A percentile compares a stretch with the other conserved stretches of the same genome.
phyloP scores from a whole-genome alignment of 2,329 filamentous ascomycete species.

The Rutstroemia sp. region DNA sequence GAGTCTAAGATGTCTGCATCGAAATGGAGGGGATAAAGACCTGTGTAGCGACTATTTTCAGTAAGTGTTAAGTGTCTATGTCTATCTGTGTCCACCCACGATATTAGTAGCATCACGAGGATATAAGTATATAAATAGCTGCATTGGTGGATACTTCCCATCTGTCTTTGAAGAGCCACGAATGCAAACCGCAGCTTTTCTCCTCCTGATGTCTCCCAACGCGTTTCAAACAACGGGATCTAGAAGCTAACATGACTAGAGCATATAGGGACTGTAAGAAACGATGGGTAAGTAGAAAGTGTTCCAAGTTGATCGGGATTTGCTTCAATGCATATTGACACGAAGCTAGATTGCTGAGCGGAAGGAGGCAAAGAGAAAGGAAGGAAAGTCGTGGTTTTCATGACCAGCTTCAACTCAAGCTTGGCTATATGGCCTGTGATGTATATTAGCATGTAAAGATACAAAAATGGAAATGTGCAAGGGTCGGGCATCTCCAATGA shows the following conservation, averaged over 20 bases:
- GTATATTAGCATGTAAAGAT: neutral
- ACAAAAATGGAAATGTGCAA: too few species aligned
- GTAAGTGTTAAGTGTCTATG: slow-evolving; percentile 42
- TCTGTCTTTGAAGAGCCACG: neutral
- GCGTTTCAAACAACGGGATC: neutral
- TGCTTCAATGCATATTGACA: neutral
- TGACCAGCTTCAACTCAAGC: slow-evolving; percentile 1
- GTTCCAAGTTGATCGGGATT: neutral
- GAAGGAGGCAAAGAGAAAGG: slow-evolving; percentile 37
- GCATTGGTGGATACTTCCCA: neutral
- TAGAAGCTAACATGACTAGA: slow-evolving; percentile 38
- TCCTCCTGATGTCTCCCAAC: neutral
- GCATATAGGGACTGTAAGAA: slow-evolving; percentile 95
- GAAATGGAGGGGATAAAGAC: slow-evolving; percentile 78
- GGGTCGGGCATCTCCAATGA: too few species aligned
- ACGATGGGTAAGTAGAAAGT: slow-evolving; percentile 65
- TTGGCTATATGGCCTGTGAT: neutral
- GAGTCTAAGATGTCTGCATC: slow-evolving; percentile 80
- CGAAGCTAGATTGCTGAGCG: slow-evolving; percentile 36
- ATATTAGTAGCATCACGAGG: neutral
- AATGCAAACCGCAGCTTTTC: neutral
- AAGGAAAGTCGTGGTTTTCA: slow-evolving; percentile 24
- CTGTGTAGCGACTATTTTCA: slow-evolving; percentile 96
- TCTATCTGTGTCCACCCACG: neutral
- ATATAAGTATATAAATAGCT: neutral